A percentile compares a stretch with the other conserved stretches of the same genome.
These are phyloP conservation scores for Sporopachydermia lactativora DNA, from an alignment of 805 yeast species.

Conservation along the genomic window DNA sequence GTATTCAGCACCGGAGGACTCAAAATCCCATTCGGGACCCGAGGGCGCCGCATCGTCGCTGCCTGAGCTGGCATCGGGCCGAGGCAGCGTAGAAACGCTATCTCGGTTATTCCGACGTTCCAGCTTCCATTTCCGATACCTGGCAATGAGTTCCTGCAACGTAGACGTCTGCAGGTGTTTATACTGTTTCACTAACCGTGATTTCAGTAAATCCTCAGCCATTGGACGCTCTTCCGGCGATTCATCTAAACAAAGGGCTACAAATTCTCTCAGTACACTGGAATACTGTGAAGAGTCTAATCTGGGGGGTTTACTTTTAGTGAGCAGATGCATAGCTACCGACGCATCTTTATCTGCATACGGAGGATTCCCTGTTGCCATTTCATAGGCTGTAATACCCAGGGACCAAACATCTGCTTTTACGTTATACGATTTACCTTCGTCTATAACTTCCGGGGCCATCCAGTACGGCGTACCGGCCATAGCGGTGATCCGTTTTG, in stretches of 20 bases:
- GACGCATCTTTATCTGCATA: slow-evolving; percentile 90
- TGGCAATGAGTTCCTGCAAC: slow-evolving; percentile 59
- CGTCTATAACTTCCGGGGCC: slow-evolving; percentile 37
- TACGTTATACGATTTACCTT: slow-evolving; percentile 32
- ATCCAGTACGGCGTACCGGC: slow-evolving; percentile 52
- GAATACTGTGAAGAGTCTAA: slow-evolving; percentile 83
- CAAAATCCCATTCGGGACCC: slow-evolving; percentile 1
- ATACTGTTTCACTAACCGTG: slow-evolving; percentile 55
- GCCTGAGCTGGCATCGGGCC: not conserved
- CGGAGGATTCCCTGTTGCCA: slow-evolving; percentile 96
- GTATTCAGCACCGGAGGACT: not conserved
- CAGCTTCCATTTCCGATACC: slow-evolving; percentile 49
- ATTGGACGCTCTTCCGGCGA: slow-evolving; percentile 77
- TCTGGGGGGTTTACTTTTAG: slow-evolving; percentile 89
- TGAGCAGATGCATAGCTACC: slow-evolving; percentile 88
- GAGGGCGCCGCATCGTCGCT: not conserved
- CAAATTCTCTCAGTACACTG: slow-evolving; percentile 62
- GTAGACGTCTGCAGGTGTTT: slow-evolving; percentile 43
- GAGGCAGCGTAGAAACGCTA: not conserved
- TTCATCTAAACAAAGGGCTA: slow-evolving; percentile 88
- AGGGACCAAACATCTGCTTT: slow-evolving; percentile 98
- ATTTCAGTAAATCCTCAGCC: slow-evolving; percentile 72
- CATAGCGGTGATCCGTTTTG: slow-evolving; percentile 78
- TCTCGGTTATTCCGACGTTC: not conserved
- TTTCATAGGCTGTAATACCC: slow-evolving; percentile 88